Conservation (phyloP, 495 filamentous ascomycete species). For the Tuber borchii region DNA sequence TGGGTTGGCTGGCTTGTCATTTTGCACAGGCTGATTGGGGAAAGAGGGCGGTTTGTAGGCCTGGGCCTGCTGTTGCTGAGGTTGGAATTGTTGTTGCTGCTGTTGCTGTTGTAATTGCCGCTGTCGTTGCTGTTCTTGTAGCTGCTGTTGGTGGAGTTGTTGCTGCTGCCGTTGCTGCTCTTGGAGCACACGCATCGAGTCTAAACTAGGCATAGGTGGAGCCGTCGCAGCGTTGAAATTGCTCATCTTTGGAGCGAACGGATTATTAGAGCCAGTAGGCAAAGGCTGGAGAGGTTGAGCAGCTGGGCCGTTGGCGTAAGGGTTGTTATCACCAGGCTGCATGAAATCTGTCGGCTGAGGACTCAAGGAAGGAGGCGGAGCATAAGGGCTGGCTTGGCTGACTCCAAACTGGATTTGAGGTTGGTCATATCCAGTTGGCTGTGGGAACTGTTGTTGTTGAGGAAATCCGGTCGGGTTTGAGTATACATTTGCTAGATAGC, state of each 20-base stretch:
- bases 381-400: conserved; percentile 68
- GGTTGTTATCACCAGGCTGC: conserved; percentile 79
- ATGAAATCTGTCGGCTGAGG: conserved; percentile 47
- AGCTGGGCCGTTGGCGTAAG: conserved; percentile 55
- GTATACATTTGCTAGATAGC: conserved; percentile 79
- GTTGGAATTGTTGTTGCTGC: conserved; percentile 22
- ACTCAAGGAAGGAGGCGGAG: conserved; percentile 47
- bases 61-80: conserved; percentile 45
- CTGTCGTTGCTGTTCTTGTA: conserved; percentile 27
- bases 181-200: conserved; percentile 9
- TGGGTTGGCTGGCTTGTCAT: conserved; percentile 56
- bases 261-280: conserved; percentile 91
- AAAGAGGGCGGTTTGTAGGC: conserved; percentile 3
- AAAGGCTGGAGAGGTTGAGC: conserved; percentile 55
- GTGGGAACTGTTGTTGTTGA: conserved; percentile 49
- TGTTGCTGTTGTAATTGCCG: conserved; percentile 26
- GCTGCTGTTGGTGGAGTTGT: conserved; percentile 23
- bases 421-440: conserved; percentile 51
- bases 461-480: conserved; percentile 64
- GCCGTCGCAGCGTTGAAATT: conserved; percentile 51
- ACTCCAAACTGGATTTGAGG: conserved; percentile 49
- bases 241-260: conserved; percentile 59
- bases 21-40: conserved; percentile 42
- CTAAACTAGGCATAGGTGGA: conserved; percentile 39
- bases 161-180: conserved; percentile 19